Percentiles rank a stretch among this genome's conserved stretches.
Conservation (phyloP, 768 basidiomycete genomes). For the Termitomyces sp. region DNA sequence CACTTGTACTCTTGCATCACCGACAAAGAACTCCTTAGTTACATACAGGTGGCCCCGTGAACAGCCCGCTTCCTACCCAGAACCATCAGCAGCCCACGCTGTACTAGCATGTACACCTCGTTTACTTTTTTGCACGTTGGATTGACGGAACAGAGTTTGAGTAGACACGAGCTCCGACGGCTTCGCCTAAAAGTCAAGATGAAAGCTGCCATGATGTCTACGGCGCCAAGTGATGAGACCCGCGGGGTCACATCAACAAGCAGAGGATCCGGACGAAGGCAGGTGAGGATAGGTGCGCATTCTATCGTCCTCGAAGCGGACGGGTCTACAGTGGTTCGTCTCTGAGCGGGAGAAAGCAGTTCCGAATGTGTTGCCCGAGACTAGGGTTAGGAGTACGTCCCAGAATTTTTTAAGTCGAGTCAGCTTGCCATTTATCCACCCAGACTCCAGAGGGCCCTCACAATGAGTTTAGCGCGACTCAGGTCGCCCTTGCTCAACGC, state of each 20-base stretch:
- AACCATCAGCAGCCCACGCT: neutral
- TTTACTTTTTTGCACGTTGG: neutral
- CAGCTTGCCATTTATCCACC: slow-evolving; percentile 10
- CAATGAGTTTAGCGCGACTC: slow-evolving; percentile 40
- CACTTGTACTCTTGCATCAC: neutral
- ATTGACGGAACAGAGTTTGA: neutral
- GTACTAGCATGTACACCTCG: neutral
- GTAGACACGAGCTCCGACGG: neutral
- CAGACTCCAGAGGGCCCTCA: slow-evolving; percentile 11
- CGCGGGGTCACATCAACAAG: neutral
- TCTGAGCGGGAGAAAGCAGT: neutral
- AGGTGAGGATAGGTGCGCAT: neutral
- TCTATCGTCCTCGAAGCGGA: neutral
- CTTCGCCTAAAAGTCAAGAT: neutral
- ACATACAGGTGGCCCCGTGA: neutral
- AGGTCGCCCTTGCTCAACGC: slow-evolving; percentile 31
- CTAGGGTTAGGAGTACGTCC: slow-evolving; percentile 10
- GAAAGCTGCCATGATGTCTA: neutral
- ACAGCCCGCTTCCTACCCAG: neutral
- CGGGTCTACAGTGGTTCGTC: neutral
- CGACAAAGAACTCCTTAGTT: neutral
- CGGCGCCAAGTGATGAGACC: neutral
- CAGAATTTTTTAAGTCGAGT: slow-evolving; percentile 9
- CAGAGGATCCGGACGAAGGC: neutral
- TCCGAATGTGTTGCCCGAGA: slow-evolving; percentile 9